These are phyloP conservation scores for Aureobasidium sp. DNA, from an alignment of 2,329 filamentous ascomycete genomes.

Conservation along the genomic window DNA sequence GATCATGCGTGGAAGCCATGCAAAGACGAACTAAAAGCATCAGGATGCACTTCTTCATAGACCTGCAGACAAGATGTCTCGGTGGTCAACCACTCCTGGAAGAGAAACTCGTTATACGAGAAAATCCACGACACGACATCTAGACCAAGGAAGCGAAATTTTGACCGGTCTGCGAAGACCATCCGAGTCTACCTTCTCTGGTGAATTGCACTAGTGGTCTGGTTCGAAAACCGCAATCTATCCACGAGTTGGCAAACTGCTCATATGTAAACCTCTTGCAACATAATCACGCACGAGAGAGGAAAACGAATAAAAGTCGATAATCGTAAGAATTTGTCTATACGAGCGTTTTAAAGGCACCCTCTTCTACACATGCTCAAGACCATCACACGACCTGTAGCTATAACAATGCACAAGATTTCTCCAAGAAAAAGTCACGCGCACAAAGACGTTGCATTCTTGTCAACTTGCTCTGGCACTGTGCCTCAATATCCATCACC, in stretches of 20 bases:
- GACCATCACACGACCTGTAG: background rate
- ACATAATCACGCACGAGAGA: background rate
- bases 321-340: background rate
- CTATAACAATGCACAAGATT: too few species aligned
- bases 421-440: too few species aligned
- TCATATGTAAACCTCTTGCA: background rate
- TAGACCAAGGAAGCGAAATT: background rate
- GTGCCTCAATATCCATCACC: too few species aligned
- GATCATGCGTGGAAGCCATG: slow-evolving; percentile 52
- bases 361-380: too few species aligned
- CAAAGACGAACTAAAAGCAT: background rate
- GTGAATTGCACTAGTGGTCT: too few species aligned
- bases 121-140: background rate
- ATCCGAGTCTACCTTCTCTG: too few species aligned
- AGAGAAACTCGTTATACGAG: background rate
- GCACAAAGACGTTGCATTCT: too few species aligned
- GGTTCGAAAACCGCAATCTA: too few species aligned
- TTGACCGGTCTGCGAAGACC: too few species aligned
- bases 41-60: background rate
- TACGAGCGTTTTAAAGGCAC: too few species aligned
- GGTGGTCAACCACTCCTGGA: background rate
- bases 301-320: background rate
- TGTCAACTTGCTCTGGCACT: too few species aligned
- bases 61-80: background rate
- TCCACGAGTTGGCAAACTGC: background rate